Conservation (phyloP, 441 rosid genomes). For the Pelargonium australe region DNA sequence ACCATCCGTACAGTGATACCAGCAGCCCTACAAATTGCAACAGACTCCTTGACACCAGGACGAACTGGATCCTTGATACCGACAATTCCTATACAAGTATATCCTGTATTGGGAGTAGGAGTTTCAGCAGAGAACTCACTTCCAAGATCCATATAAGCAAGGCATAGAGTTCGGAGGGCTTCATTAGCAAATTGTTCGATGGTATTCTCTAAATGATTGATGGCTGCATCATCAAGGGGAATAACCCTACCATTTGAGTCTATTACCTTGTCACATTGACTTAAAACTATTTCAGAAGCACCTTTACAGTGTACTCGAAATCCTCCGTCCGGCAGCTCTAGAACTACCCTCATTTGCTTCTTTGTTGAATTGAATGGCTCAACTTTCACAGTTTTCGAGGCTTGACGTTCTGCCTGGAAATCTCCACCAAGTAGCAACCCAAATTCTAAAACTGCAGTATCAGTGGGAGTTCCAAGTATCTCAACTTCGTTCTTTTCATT, state of each 20-base stretch:
- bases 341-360: constrained; percentile 38
- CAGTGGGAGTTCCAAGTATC: constrained; percentile 73
- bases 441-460: constrained; percentile 59
- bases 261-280: constrained; percentile 37
- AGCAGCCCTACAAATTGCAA: constrained; percentile 46
- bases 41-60: constrained; percentile 50
- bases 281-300: constrained; percentile 43
- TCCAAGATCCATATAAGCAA: constrained; percentile 40
- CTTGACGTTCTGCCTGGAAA: constrained; percentile 39
- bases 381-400: constrained; percentile 38
- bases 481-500: constrained; percentile 33
- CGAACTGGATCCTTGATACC: constrained; percentile 51
- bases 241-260: constrained; percentile 33
- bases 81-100: constrained; percentile 42
- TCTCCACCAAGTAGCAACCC: constrained; percentile 49
- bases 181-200: constrained; percentile 43
- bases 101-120: constrained; percentile 36
- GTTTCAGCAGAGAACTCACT: constrained; percentile 28
- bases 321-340: constrained; percentile 39
- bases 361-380: constrained; percentile 49
- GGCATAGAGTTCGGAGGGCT: constrained; percentile 49
- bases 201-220: constrained; percentile 21
- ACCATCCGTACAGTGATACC: constrained; percentile 49
- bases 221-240: constrained; percentile 30
- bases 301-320: constrained; percentile 35